Evolutionary conservation across 73 alveolate species (phyloP), one percentile per base, ranked within the genome.

Genomic region (Uronychia setigera): DNA sequence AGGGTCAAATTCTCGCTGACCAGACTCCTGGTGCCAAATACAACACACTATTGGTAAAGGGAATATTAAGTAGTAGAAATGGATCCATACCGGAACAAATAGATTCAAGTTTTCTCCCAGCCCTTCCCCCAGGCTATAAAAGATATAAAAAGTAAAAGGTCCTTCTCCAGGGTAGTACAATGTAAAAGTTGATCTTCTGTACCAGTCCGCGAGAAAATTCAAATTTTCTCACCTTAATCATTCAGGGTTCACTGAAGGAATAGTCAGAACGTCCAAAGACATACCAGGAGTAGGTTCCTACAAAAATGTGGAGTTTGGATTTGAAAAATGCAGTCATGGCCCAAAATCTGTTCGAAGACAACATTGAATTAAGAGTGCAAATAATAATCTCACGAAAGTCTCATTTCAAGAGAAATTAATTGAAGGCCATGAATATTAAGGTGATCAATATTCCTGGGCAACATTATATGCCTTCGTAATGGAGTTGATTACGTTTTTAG

Each of bases 401-500:
- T n/a, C n/a, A n/a, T n/a, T 57, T 57, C 13, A 57, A 57, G 74
- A 57, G 74, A 57, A 14, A 57, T 57, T 14, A 26, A 57, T 57
- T 57, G 13, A 57, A 57, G 74, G 74, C 74, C 13, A 57, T 57
- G 26, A 26, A 57, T 26, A 26, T 57, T 13, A 14, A 57, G 74
- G 27, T 57, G 74, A 57, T 13, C 13, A 57, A 57, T 57, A 31
- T 33, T 26, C 19, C 31, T 82, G 35, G 1, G 78, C 84, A 33
- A 83, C 86, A 19, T 46, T 60, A 26, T 57, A 35, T 27, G 87
- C 75, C 33, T 85, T 13, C 19, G 78, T 57, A 79, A 85, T 75
- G 19, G 87, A 85, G 81, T 58, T 78, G 33, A 85, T 85, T 27
- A 85, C 92, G 1, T 78, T 57, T 77, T 78, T 85, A 29, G 92